Evolutionary conservation across 1,284 basidiomycete species (phyloP).

Genomic region (Leccinum pallidistipes): DNA sequence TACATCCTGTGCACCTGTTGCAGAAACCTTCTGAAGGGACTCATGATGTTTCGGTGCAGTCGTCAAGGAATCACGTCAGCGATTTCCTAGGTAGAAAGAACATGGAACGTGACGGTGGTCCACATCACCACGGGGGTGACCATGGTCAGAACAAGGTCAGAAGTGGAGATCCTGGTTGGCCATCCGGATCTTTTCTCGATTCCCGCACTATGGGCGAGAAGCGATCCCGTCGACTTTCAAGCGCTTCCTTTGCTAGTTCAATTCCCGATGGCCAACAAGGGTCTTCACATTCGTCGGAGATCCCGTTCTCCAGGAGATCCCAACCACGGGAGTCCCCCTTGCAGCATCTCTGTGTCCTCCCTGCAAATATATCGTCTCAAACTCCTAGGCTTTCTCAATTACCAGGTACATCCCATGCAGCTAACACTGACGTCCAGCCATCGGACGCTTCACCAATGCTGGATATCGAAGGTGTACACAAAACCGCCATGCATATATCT

Average conservation of each 20-base stretch:
- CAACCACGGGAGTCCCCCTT: slow-evolving; percentile 31
- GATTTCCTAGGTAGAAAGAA: slow-evolving; percentile 23
- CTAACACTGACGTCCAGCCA: slow-evolving; percentile 36
- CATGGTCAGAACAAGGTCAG: slow-evolving; percentile 21
- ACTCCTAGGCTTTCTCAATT: slow-evolving; percentile 26
- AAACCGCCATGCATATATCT: slow-evolving; percentile 86
- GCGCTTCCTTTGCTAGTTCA: slow-evolving; percentile 31
- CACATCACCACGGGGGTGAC: slow-evolving; percentile 15
- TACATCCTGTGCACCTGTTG: slow-evolving; percentile 46
- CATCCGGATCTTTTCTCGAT: slow-evolving; percentile 21
- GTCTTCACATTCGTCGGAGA: slow-evolving; percentile 24
- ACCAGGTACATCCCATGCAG: slow-evolving; percentile 42
- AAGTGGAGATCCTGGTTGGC: slow-evolving; percentile 18
- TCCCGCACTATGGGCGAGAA: slow-evolving; percentile 19
- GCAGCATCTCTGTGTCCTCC: slow-evolving; percentile 37
- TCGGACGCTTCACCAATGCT: slow-evolving; percentile 38
- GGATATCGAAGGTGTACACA: slow-evolving; percentile 75
- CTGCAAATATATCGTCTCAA: slow-evolving; percentile 11
- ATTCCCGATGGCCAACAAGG: slow-evolving; percentile 24
- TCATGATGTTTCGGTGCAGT: slow-evolving; percentile 18
- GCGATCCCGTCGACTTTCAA: slow-evolving; percentile 31
- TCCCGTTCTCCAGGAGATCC: slow-evolving; percentile 25
- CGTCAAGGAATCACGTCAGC: slow-evolving; percentile 18
- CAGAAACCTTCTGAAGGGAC: slow-evolving; percentile 42
- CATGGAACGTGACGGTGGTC: slow-evolving; percentile 20